Conservation (phyloP, 1,284 basidiomycete species). For the Cutaneotrichosporon sp. region DNA sequence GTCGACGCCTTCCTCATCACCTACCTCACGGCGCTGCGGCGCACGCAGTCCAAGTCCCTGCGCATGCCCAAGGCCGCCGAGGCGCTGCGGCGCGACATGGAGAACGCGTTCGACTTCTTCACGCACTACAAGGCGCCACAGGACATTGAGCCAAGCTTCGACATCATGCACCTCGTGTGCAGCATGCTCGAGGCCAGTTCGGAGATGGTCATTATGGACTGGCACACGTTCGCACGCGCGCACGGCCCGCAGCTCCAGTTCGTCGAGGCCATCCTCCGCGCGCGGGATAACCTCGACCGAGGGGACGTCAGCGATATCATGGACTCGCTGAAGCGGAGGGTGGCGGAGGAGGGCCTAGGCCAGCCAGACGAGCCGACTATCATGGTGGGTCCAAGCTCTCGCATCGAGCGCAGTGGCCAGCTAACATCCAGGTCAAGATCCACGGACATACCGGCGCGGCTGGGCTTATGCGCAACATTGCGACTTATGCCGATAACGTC, state of each 20-base stretch:
- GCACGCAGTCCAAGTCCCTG: slow-evolving; percentile 66
- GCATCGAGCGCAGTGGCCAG: background rate
- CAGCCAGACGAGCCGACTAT: slow-evolving; percentile 59
- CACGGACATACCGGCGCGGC: slow-evolving; percentile 24
- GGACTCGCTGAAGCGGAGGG: slow-evolving; percentile 88
- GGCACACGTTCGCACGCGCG: slow-evolving; percentile 91
- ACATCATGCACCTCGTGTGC: slow-evolving; percentile 80
- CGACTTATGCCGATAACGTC: slow-evolving; percentile 26
- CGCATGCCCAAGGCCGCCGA: slow-evolving; percentile 79
- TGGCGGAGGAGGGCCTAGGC: slow-evolving; percentile 73
- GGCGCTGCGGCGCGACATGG: slow-evolving; percentile 75
- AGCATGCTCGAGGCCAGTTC: slow-evolving; percentile 82
- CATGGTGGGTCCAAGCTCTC: slow-evolving; percentile 54
- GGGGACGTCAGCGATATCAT: slow-evolving; percentile 83
- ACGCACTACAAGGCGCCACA: slow-evolving; percentile 67
- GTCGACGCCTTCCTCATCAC: slow-evolving; percentile 84
- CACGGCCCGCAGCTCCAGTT: slow-evolving; percentile 91
- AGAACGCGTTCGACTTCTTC: slow-evolving; percentile 75
- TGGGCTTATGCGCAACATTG: slow-evolving; percentile 35
- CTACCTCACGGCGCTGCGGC: slow-evolving; percentile 83
- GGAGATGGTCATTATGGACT: slow-evolving; percentile 90
- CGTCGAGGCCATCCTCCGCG: slow-evolving; percentile 82
- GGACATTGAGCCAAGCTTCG: slow-evolving; percentile 77
- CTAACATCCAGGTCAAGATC: slow-evolving; percentile 35
- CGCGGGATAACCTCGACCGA: slow-evolving; percentile 84